Base-by-base conservation (phyloP, 2,329 filamentous ascomycete genomes). In the Cytospora schulzeri region DNA sequence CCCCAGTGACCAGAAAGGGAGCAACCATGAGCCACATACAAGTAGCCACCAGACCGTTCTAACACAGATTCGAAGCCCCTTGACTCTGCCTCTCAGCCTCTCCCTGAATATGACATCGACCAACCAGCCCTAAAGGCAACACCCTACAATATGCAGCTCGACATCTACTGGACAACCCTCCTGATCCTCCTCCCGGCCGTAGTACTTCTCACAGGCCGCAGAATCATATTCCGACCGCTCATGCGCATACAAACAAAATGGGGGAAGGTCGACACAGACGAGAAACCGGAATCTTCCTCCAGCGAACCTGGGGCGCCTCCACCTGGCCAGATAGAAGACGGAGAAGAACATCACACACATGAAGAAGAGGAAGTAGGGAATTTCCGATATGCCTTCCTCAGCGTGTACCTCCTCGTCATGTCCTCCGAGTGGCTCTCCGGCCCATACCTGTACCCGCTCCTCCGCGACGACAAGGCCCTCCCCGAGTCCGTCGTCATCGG, bases 371-470 rank as follows among this genome's bases (percentile, higher is more conserved):
- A 62, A 7, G 48, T 33, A 15, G 38, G 62, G 2, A 33, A 17
- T 12, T 68, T 68, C 38, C 59, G 60, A 28, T 54, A 48, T 5
- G 53, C 55, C 4, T 69, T 69, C 52, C 68, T 69, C 28, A 38
- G 63, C 29, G 57, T 69, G 14, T 69, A 69, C 51, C 60, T 69
- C 17, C 63, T 68, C 28, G 67, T 65, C 26, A 69, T 69, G 68
- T 62, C 66, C 15, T 66, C 68, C 19, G 68, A 69, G 28, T 68
- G 66, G 66, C 56, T 69, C 7, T 63, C 67, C 1, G 66, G 66
- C 0, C 68, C 68, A 1, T 67, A 69, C 57, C 38, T 69, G 19
- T 69, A 67, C 52, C 29, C 68, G 1, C 68, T 68, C 22, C 66
- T 69, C 50, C 66, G 68, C n/a, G 64, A 69, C 59, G 68, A 69